Evolutionary conservation across 2,329 filamentous ascomycete species (phyloP), one percentile per base, ranked within the genome.

Genomic region (Cordyceps tenuipes): DNA sequence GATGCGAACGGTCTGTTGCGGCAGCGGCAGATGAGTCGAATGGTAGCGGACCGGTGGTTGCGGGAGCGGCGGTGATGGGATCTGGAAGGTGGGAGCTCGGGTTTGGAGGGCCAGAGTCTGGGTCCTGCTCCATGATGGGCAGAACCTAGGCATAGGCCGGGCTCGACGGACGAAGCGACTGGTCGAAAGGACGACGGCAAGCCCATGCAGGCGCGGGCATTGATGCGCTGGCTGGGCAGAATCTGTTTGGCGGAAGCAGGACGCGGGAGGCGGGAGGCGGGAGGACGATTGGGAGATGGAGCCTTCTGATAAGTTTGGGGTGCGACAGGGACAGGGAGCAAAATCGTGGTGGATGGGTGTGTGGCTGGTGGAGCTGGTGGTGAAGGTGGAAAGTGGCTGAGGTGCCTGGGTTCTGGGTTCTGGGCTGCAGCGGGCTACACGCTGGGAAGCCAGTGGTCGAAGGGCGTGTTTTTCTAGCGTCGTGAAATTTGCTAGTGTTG

Each of bases 51-150:
- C 36, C 46, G 43, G 26, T 52, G 23, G 57, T 13, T 44, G 57
- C 13, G 52, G 63, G 63, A 59, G 62, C 66, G 41, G 63, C 65
- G 54, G 60, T 65, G 59, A 41, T 41, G 48, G 57, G 53, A 62
- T 63, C 57, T 61, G 59, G 63, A 63, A 65, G 64, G 63, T 63
- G 65, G 63, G 64, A 52, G 43, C 57, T 59, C 46, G 59, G 39
- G 52, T 47, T 47, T 57, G 59, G 59, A 54, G 53, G 52, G 59
- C 58, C 61, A 60, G 57, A 62, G 62, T 61, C 63, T 57, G 63
- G 63, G 68, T 68, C 68, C 68, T 67, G 65, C 72, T 80, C 77
- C 78, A 81, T 82, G 72, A 73, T 77, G 70, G 71, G 57, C 55
- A 59, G 50, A 57, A 36, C 71, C 70, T 72, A 71, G 71, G 72